These are phyloP conservation scores for Psidium friedrichsthalianum DNA, from an alignment of 345 rosid species.

Conservation along the genomic window DNA sequence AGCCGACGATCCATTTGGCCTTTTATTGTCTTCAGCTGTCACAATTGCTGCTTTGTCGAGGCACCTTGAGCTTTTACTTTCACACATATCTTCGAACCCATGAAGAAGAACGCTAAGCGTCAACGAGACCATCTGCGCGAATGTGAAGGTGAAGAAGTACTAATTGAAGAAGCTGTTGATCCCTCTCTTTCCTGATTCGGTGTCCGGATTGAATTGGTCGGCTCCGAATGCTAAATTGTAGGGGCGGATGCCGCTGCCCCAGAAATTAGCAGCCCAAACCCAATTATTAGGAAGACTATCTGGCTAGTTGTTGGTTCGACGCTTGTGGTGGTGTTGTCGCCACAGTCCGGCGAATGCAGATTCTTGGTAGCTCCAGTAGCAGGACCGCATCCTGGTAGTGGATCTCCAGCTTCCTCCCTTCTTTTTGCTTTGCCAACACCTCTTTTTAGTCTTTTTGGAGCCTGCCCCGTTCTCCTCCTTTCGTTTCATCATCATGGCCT, in stretches of 20 bases:
- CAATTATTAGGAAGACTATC: slow-evolving; percentile 5
- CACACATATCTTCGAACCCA: slow-evolving; percentile 14
- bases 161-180: slow-evolving; percentile 26
- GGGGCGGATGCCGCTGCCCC: slow-evolving; percentile 22
- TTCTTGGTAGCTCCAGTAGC: slow-evolving; percentile 30
- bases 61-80: slow-evolving; percentile 15
- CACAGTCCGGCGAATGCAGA: slow-evolving; percentile 44
- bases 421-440: no score
- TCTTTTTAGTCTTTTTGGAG: no score
- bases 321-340: slow-evolving; percentile 9
- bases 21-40: slow-evolving; percentile 12
- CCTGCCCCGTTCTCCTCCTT: no score
- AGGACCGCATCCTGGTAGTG: no score
- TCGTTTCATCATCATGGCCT: no score
- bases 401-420: no score
- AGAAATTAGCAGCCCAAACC: slow-evolving; percentile 3
- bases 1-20: slow-evolving; percentile 28
- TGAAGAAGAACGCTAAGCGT: slow-evolving; percentile 16
- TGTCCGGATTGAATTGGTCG: slow-evolving; percentile 15
- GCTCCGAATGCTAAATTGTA: slow-evolving; percentile 19
- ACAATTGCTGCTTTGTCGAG: slow-evolving; percentile 35
- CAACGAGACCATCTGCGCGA: slow-evolving; percentile 10
- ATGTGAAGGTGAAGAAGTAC: slow-evolving; percentile 18
- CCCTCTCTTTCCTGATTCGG: slow-evolving; percentile 10
- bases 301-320: slow-evolving; percentile 8